A percentile compares a stretch with the other conserved stretches of the same genome.
These are phyloP conservation scores for Capronia americana DNA, from an alignment of 2,329 filamentous ascomycete species.

Conservation along the genomic window DNA sequence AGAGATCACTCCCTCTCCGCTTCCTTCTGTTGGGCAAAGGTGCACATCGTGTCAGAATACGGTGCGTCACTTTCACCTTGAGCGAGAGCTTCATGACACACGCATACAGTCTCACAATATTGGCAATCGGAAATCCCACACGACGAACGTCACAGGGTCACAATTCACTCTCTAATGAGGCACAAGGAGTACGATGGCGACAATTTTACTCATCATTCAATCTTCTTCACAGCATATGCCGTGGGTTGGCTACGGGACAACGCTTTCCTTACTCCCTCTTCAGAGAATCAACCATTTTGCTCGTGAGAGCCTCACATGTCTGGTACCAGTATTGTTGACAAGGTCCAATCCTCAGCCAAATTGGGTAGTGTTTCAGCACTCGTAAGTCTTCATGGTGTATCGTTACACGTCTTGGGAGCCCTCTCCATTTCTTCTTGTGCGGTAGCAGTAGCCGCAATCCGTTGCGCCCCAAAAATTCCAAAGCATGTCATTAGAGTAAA, in stretches of 20 bases:
- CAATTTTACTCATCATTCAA: neutral
- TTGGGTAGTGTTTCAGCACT: constrained; percentile 15
- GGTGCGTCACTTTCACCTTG: neutral
- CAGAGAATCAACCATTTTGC: constrained; percentile 21
- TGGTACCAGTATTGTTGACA: constrained; percentile 25
- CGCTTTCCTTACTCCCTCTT: neutral
- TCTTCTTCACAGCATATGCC: neutral
- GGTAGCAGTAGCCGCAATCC: constrained; percentile 37
- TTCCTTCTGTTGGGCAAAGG: neutral
- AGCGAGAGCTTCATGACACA: no score
- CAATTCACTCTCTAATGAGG: neutral
- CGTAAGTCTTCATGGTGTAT: constrained; percentile 30
- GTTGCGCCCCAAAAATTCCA: constrained; percentile 24
- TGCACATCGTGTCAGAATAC: neutral
- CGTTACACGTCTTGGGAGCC: constrained; percentile 31
- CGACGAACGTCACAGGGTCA: neutral
- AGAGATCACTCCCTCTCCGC: neutral
- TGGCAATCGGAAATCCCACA: no score
- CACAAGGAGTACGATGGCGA: neutral
- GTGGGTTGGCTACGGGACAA: neutral
- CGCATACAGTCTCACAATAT: no score
- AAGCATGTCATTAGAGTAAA: constrained; percentile 18
- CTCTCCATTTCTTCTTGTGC: constrained; percentile 21
- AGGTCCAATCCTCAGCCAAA: constrained; percentile 18
- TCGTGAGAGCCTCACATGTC: constrained; percentile 32